Conservation (phyloP, 768 basidiomycete genomes). For the Boletellus ananas region DNA sequence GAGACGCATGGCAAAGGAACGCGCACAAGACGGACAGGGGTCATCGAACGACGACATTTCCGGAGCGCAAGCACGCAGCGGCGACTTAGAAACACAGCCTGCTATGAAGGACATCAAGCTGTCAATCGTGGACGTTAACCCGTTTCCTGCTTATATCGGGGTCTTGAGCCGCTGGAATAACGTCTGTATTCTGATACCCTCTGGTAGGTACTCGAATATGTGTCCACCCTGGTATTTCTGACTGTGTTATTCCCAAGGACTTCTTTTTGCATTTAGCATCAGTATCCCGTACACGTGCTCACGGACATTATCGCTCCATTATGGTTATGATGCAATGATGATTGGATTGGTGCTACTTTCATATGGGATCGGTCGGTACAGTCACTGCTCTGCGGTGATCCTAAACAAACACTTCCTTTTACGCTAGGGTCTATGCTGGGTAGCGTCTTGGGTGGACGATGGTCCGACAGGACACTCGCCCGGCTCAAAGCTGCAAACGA, state of each 20-base stretch:
- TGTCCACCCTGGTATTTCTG: background rate
- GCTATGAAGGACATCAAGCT: constrained; percentile 43
- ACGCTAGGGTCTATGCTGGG: constrained; percentile 45
- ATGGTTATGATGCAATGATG: constrained; percentile 64
- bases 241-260: constrained; percentile 36
- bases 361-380: constrained; percentile 56
- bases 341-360: constrained; percentile 77
- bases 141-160: constrained; percentile 55
- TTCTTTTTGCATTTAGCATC: constrained; percentile 69
- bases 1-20: background rate
- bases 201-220: constrained; percentile 21
- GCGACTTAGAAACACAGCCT: too few relatives aligned
- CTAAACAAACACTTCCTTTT: background rate
- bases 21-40: too few relatives aligned
- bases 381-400: constrained; percentile 2
- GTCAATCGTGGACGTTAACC: constrained; percentile 68
- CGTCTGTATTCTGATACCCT: constrained; percentile 45
- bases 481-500: constrained; percentile 41
- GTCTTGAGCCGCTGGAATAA: constrained; percentile 68
- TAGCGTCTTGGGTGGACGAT: constrained; percentile 54
- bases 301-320: constrained; percentile 61
- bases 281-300: constrained; percentile 71
- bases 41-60: too few relatives aligned
- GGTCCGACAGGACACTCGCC: constrained; percentile 48
- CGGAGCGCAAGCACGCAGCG: too few relatives aligned